Conservation (phyloP, 441 rosid species). For the Pelargonium australe region DNA sequence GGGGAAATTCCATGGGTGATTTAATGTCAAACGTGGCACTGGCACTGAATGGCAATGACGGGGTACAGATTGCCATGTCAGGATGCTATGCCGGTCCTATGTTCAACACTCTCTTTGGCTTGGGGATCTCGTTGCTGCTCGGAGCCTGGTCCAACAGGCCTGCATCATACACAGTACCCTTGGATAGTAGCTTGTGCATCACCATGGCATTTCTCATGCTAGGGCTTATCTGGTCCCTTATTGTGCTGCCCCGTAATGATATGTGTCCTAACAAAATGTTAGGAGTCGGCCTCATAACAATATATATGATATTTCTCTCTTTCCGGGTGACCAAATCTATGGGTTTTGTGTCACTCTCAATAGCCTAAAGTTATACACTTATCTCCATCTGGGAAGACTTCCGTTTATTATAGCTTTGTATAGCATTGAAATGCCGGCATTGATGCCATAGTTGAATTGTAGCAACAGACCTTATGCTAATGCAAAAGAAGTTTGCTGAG, state of each 20-base stretch:
- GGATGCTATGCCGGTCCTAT: slow-evolving; percentile 43
- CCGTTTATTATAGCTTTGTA: too few species aligned
- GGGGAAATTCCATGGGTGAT: slow-evolving; percentile 43
- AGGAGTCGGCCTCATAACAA: slow-evolving; percentile 30
- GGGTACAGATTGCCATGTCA: slow-evolving; percentile 37
- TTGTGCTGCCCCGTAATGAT: slow-evolving; percentile 23
- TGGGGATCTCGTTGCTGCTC: slow-evolving; percentile 33
- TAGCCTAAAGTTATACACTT: background rate
- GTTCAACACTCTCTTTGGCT: slow-evolving; percentile 32
- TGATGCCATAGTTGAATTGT: too few species aligned
- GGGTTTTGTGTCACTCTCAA: slow-evolving; percentile 15
- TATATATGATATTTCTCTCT: slow-evolving; percentile 26
- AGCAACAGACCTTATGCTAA: too few species aligned
- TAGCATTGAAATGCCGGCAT: too few species aligned
- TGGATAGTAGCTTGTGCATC: slow-evolving; percentile 23
- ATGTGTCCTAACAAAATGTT: slow-evolving; percentile 31
- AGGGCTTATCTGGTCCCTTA: slow-evolving; percentile 33
- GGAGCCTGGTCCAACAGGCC: slow-evolving; percentile 29
- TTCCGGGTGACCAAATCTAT: slow-evolving; percentile 24
- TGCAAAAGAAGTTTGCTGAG: too few species aligned
- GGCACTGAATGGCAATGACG: slow-evolving; percentile 27
- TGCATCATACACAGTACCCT: slow-evolving; percentile 18
- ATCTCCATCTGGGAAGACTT: too few species aligned
- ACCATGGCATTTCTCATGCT: slow-evolving; percentile 29
- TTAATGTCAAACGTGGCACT: slow-evolving; percentile 34